Conservation (phyloP, 2,329 filamentous ascomycete genomes). For the Epichloe scottii region DNA sequence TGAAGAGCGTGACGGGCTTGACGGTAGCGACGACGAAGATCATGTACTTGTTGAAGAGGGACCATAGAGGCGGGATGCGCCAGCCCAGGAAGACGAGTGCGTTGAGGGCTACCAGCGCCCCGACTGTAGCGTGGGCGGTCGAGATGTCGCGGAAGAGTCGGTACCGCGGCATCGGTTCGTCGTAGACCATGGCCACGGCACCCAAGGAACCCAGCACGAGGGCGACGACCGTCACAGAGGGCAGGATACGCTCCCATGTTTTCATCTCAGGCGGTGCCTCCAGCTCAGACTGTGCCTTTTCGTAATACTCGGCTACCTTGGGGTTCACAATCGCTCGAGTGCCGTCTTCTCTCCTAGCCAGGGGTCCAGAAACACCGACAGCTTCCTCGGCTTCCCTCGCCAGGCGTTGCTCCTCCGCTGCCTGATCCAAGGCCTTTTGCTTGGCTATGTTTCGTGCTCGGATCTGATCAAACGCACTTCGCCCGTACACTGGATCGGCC, state of each 20-base stretch:
- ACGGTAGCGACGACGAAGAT: conserved; percentile 53
- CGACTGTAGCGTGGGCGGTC: conserved; percentile 52
- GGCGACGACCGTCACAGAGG: conserved; percentile 36
- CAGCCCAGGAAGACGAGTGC: conserved; percentile 43
- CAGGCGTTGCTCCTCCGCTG: conserved; percentile 28
- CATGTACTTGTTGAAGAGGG: conserved; percentile 55
- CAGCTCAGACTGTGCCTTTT: conserved; percentile 36
- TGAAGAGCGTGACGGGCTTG: conserved; percentile 46
- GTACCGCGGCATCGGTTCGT: conserved; percentile 36
- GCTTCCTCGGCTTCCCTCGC: conserved; percentile 29
- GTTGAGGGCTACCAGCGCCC: conserved; percentile 48
- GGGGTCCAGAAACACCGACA: conserved; percentile 22
- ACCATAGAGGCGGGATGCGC: conserved; percentile 53
- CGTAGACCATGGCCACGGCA: conserved; percentile 35
- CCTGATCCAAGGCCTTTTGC: conserved; percentile 33
- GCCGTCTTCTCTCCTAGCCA: conserved; percentile 26
- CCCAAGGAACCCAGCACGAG: conserved; percentile 31
- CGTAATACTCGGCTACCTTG: conserved; percentile 25
- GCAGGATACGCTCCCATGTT: conserved; percentile 39
- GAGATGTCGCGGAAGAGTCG: conserved; percentile 49
- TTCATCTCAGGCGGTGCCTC: conserved; percentile 38
- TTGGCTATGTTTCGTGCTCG: conserved; percentile 39
- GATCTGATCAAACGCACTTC: conserved; percentile 43
- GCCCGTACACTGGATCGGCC: conserved; percentile 42
- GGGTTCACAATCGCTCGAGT: conserved; percentile 27